These are phyloP conservation scores for Metschnikowia lachancei DNA, from an alignment of 805 yeast species.

Conservation along the genomic window DNA sequence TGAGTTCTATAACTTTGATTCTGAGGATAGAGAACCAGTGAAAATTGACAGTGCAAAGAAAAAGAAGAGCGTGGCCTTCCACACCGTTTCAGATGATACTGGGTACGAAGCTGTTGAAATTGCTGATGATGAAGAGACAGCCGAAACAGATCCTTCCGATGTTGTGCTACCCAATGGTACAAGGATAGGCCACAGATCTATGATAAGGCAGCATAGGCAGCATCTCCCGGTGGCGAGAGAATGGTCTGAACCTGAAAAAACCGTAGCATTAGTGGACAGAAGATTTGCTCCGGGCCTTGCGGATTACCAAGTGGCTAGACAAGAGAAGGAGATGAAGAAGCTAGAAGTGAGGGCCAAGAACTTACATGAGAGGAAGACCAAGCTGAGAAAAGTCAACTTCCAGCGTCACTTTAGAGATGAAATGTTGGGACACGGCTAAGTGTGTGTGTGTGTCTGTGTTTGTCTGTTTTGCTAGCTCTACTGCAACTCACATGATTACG, in stretches of 20 bases:
- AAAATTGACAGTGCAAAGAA: constrained; percentile 10
- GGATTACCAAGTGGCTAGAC: constrained; percentile 27
- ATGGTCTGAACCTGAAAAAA: constrained; percentile 64
- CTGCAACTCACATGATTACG: not conserved
- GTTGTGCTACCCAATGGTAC: constrained; percentile 65
- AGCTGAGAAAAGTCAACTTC: constrained; percentile 29
- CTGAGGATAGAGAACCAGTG: constrained; percentile 18
- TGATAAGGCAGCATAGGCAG: constrained; percentile 71
- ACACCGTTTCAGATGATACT: constrained; percentile 19
- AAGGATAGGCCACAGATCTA: constrained; percentile 76
- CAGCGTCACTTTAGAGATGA: constrained; percentile 64
- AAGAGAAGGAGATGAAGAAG: constrained; percentile 30
- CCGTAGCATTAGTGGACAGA: constrained; percentile 75
- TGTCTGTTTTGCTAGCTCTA: not conserved
- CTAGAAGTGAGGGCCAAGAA: constrained; percentile 26
- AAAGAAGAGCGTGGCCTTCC: constrained; percentile 29
- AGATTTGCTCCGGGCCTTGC: constrained; percentile 42
- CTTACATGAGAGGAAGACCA: constrained; percentile 25
- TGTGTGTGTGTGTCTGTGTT: constrained; percentile 5
- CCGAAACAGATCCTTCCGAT: constrained; percentile 22
- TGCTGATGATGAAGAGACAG: constrained; percentile 14
- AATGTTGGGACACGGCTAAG: constrained; percentile 40
- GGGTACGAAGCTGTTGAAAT: constrained; percentile 14
- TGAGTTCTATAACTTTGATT: constrained; percentile 38
- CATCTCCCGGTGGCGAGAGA: constrained; percentile 31